These are phyloP conservation scores for Alternaria burnsii DNA, from an alignment of 2,329 filamentous ascomycete species.

Conservation along the genomic window DNA sequence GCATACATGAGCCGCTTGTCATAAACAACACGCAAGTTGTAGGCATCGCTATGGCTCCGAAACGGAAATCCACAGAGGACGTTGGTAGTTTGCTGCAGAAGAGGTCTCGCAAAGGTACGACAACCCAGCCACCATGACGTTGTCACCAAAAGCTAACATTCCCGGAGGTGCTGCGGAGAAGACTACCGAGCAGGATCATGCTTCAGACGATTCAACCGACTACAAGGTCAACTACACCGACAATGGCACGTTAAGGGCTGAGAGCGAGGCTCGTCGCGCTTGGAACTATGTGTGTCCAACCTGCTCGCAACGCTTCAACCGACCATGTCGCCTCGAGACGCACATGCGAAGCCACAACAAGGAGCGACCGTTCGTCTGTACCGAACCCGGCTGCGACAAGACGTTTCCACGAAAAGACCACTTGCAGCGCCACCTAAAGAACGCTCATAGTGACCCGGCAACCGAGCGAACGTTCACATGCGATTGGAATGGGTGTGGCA, in stretches of 20 bases:
- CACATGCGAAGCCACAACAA: slow-evolving; percentile 88
- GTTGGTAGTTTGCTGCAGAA: slow-evolving; percentile 25
- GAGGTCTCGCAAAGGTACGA: slow-evolving; percentile 38
- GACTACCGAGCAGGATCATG: slow-evolving; percentile 22
- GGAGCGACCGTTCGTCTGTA: slow-evolving; percentile 80
- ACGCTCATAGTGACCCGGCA: slow-evolving; percentile 70
- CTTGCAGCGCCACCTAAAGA: slow-evolving; percentile 83
- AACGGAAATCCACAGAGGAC: slow-evolving; percentile 35
- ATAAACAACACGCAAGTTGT: slow-evolving; percentile 10
- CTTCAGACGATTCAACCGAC: slow-evolving; percentile 37
- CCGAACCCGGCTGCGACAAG: slow-evolving; percentile 76
- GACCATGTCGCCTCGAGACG: slow-evolving; percentile 77
- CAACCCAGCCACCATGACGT: slow-evolving; percentile 10
- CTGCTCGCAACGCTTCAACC: slow-evolving; percentile 86
- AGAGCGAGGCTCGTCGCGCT: slow-evolving; percentile 61
- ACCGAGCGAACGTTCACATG: slow-evolving; percentile 74
- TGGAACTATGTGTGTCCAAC: slow-evolving; percentile 81
- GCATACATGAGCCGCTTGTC: slow-evolving; percentile 16
- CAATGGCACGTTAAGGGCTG: slow-evolving; percentile 37
- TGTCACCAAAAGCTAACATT: slow-evolving; percentile 9
- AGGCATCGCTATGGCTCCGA: slow-evolving; percentile 34
- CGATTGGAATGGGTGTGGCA: slow-evolving; percentile 75
- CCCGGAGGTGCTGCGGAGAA: slow-evolving; percentile 20
- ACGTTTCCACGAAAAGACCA: slow-evolving; percentile 87
- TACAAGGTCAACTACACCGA: slow-evolving; percentile 39